phyloP scores from a whole-genome alignment of 805 yeast genomes.

The Pichia paraexigua region DNA sequence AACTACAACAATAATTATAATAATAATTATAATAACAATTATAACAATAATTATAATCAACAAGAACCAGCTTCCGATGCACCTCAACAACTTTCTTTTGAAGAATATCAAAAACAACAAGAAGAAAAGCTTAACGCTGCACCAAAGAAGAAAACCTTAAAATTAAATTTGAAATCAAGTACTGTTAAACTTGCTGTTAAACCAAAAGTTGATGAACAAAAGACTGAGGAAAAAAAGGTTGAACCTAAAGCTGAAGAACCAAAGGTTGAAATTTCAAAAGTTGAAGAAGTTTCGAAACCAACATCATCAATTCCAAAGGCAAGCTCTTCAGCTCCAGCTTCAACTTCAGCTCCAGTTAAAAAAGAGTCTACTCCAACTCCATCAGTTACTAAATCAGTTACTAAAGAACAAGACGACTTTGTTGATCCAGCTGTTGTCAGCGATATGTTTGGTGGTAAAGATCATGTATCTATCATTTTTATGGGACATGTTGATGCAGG shows the following conservation, averaged over 20 bases:
- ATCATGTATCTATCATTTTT: constrained; percentile 91
- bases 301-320: constrained; percentile 23
- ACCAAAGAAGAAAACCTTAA: constrained; percentile 57
- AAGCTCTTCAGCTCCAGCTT: constrained; percentile 18
- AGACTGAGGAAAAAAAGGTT: constrained; percentile 20
- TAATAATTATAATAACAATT: constrained; percentile 13
- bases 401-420: constrained; percentile 68
- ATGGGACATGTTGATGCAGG: constrained; percentile 99
- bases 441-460: constrained; percentile 96
- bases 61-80: constrained; percentile 16
- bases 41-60: constrained; percentile 12
- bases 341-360: constrained; percentile 15
- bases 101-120: constrained; percentile 72
- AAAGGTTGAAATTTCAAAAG: constrained; percentile 15
- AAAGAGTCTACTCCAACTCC: constrained; percentile 9
- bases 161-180: constrained; percentile 57
- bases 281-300: constrained; percentile 26
- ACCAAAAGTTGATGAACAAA: constrained; percentile 36
- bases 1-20: not conserved
- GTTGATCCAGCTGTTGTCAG: constrained; percentile 81
- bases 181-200: constrained; percentile 30
- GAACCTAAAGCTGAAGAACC: constrained; percentile 23
- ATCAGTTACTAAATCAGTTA: constrained; percentile 20
- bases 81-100: constrained; percentile 61
- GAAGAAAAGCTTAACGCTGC: constrained; percentile 36